A percentile compares a stretch with the other conserved stretches of the same genome.
Evolutionary conservation across 352 stramenopile genomes (phyloP).

Genomic region (Globisporangium iwayamae): DNA sequence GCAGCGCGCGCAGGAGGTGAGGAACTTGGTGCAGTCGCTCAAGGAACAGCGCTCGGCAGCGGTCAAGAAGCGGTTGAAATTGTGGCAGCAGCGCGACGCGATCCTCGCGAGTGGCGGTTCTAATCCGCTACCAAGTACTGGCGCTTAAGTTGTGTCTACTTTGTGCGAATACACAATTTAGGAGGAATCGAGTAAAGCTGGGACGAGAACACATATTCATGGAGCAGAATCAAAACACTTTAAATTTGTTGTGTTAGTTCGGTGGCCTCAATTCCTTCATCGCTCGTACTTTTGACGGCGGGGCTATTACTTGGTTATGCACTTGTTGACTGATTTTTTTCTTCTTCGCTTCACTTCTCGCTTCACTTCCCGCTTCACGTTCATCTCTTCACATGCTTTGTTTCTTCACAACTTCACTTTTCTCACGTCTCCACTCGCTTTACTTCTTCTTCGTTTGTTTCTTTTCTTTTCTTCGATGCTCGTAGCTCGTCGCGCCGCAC

Average conservation of each 20-base stretch:
- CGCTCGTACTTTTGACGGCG: slow-evolving; percentile 9
- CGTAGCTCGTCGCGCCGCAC: background rate
- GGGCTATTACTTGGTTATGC: slow-evolving; percentile 13
- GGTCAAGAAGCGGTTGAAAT: slow-evolving; percentile 28
- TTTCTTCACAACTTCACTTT: slow-evolving; percentile 12
- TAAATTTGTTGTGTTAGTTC: slow-evolving; percentile 16
- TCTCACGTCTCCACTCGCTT: slow-evolving; percentile 32
- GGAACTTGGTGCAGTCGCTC: slow-evolving; percentile 28
- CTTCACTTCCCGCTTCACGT: slow-evolving; percentile 6
- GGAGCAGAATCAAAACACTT: slow-evolving; percentile 13
- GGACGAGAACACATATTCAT: background rate
- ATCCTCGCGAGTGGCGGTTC: background rate
- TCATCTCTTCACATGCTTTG: slow-evolving; percentile 16
- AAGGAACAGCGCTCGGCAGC: slow-evolving; percentile 30
- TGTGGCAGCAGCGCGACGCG: slow-evolving; percentile 24
- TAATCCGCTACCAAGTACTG: too few species aligned
- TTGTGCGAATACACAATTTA: too few species aligned
- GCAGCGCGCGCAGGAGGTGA: slow-evolving; percentile 29
- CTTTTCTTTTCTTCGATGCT: slow-evolving; percentile 5
- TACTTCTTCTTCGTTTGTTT: slow-evolving; percentile 26
- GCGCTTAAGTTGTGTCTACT: too few species aligned
- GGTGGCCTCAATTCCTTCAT: slow-evolving; percentile 4
- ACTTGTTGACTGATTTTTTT: slow-evolving; percentile 11
- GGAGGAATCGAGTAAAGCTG: background rate
- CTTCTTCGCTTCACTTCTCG: slow-evolving; percentile 26